Base-by-base conservation (phyloP, 83 land plant species). In the Larix sibirica region DNA sequence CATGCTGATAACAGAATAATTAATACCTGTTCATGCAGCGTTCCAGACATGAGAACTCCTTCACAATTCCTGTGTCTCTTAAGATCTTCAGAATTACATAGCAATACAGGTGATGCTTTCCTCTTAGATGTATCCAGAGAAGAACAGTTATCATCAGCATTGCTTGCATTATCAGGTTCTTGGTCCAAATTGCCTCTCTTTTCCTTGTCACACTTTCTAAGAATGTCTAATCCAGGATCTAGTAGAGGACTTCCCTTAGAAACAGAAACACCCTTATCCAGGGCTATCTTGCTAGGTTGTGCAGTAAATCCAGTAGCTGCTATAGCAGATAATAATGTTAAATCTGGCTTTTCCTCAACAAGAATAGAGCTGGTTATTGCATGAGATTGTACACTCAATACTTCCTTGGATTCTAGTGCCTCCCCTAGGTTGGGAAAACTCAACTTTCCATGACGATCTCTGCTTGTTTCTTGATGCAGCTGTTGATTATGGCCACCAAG, bases 261-360 rank as follows among this genome's bases (percentile, higher is more conserved):
- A 68, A 68, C 40, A 68, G 18, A 36, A 69, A 36, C 38, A 40
- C n/a, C 38, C 33, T 40, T 69, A 69, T 31, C 73, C 38, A 31
- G 42, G 33, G 4, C 42, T 20, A 17, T 31, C 33, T 36, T 17
- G 44, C 38, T 33, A 33, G 42, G 21, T 33, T 17, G 73, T 33
- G n/a, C 14, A 69, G 5, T 36, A 69, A 31, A 40, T 69, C 42
- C 42, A 16, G 33, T 40, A 69, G 18, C 44, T 40, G 18, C 71
- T 14, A 68, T 69, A 69, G 73, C 16, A 33, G 42, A 33, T 33
- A 33, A 40, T 13, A 69, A 17, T 17, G 33, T 69, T 33, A 40
- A 40, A 69, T 69, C 73, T 33, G 73, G 73, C 8, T 69, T 69
- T 33, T 69, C 31, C n/a, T 69, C 73, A 69, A 69, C 40, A 36